Evolutionary conservation across 2,329 filamentous ascomycete genomes (phyloP), one percentile per base, ranked within the genome.

Genomic region (Trichophyton mentagrophytes): DNA sequence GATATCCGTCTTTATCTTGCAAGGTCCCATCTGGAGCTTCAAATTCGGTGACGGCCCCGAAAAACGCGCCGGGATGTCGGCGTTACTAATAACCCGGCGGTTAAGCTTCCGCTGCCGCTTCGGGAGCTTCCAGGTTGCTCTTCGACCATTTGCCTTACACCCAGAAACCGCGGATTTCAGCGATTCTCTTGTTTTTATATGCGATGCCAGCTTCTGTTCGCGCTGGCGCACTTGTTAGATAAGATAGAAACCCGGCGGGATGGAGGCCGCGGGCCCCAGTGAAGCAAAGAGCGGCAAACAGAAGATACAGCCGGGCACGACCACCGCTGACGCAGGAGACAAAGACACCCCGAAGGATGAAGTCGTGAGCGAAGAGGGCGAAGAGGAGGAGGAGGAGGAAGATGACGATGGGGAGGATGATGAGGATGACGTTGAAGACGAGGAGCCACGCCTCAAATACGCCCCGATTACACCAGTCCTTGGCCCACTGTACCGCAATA

Each of bases 361-460:
- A 44, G 22, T 51, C 8, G 13, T 36, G 47, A 36, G 27, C 27
- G 27, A 65, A 15, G 62, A 63, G 17, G 63, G 65, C 47, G 66
- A 69, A 33, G 68, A 59, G 8, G 56, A 53, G 7, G 62, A 66
- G 20, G 68, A 67, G 65, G 64, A 47, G 63, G 65, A 69, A n/a
- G 69, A 70, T 30, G 73, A 72, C 0, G 82, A 84, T 0, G 82
- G 9, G 33, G 82, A 85, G 0, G 85, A 85, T 0, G 87, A 90
- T 0, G 86, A 88, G 0, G 85, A 87, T 0, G 89, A 95, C 0
- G 89, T 91, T 0, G 90, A 93, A 2, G 91, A 96, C 4, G 92
- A 97, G 17, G 92, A 97, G 74, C 95, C 93, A 30, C 87, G 86
- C 69, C 82, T 99, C 68, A 99, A 99, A 75, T 96, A 96, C 72